Evolutionary conservation across 106 monocot species (phyloP), one percentile per base, ranked within the genome.

Genomic region (Platanthera zijinensis): DNA sequence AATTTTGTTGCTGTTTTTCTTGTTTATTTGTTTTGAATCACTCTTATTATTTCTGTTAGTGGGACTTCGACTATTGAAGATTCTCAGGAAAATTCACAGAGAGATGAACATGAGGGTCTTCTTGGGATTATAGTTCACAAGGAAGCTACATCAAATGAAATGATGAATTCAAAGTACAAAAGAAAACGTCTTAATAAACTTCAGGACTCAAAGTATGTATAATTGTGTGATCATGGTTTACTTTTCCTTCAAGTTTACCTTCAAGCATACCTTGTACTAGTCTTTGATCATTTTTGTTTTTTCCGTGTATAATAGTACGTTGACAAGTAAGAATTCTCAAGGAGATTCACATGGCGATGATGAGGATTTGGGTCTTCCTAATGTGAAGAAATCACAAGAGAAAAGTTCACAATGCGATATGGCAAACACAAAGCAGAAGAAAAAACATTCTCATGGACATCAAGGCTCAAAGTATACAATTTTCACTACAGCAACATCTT

Each of bases 291-390:
- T n/a, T 10, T 8, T 71, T 71, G 70, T 46, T 46, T 12, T 48
- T 71, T 5, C 17, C 48, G 17, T 71, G 48, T 30, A 48, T 48
- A 48, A 17, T 18, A 61, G 61, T 48, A 48, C 48, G 47, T 48
- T 71, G 70, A n/a, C 70, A 48, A 7, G 47, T 48, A 10, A 53
- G 70, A 15, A 71, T 15, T 71, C 70, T 71, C 48, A 71, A 48
- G 14, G 69, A 45, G 69, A 45, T 69, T 69, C 45, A 46, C 69
- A 28, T 12, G 69, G 70, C 47, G n/a, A 71, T 48, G 48, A 48
- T 7, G 45, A 48, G 15, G 70, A 48, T 47, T n/a, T 46, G 70
- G 6, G 53, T 14, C 14, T 53, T 53, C 53, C 53, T 53, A 53
- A 10, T 53, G 53, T 1, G 6, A 53, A 53, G 8, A 53, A 10